phyloP scores from a whole-genome alignment of 2,329 filamentous ascomycete genomes.

The Claviceps spartinae region DNA sequence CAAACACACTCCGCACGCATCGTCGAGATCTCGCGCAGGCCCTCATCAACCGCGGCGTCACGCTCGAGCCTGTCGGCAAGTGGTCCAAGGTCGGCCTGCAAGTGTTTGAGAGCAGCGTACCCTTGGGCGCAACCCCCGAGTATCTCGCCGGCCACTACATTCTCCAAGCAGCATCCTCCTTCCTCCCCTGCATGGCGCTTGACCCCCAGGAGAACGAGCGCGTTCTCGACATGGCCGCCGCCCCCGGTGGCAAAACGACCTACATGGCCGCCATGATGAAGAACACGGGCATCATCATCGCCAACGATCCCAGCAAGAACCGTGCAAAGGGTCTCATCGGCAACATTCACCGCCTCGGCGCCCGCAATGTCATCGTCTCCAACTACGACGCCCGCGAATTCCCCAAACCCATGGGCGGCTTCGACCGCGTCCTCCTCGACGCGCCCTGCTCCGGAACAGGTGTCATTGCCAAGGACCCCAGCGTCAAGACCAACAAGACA shows the following conservation, averaged over 20 bases:
- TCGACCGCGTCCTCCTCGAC: slow-evolving; percentile 87
- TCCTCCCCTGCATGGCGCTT: slow-evolving; percentile 94
- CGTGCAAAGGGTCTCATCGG: slow-evolving; percentile 95
- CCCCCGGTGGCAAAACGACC: slow-evolving; percentile 16
- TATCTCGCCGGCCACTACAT: slow-evolving; percentile 98
- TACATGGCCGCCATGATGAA: slow-evolving; percentile 54
- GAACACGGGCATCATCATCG: slow-evolving; percentile 90
- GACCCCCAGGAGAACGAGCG: slow-evolving; percentile 88
- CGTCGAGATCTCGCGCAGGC: slow-evolving; percentile 75
- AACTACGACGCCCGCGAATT: slow-evolving; percentile 93
- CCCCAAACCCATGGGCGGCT: slow-evolving; percentile 86
- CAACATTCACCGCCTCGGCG: slow-evolving; percentile 90
- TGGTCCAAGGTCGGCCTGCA: slow-evolving; percentile 98
- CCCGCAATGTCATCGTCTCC: slow-evolving; percentile 87
- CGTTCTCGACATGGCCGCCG: slow-evolving; percentile 50
- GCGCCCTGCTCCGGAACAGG: slow-evolving; percentile 93
- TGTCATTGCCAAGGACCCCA: slow-evolving; percentile 92
- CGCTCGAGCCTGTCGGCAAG: slow-evolving; percentile 90
- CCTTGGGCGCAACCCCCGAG: slow-evolving; percentile 88
- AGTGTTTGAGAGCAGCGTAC: slow-evolving; percentile 77
- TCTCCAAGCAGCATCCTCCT: slow-evolving; percentile 89
- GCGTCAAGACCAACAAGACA: slow-evolving; percentile 96
- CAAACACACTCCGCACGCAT: slow-evolving; percentile 77
- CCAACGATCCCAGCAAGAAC: slow-evolving; percentile 89
- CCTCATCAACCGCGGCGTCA: slow-evolving; percentile 90